Evolutionary conservation across 139 green algal genomes (phyloP).

Genomic region (Coelastrella sp.): DNA sequence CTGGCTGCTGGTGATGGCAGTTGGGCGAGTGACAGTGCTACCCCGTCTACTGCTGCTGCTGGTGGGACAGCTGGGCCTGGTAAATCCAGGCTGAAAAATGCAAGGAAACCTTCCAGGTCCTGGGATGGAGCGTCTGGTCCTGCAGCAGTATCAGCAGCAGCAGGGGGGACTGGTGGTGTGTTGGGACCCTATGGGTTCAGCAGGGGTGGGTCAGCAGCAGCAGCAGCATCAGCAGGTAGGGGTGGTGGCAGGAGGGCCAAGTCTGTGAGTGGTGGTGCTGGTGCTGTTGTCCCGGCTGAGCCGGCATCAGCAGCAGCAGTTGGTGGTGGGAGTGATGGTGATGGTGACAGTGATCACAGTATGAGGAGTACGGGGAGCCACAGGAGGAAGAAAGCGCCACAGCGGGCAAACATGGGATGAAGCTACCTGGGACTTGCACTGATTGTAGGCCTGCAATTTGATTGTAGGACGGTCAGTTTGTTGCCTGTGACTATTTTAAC

Average conservation of each 20-base stretch:
- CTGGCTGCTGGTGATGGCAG: background rate
- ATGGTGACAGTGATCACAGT: constrained; percentile 34
- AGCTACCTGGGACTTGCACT: too few species aligned
- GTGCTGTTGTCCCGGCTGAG: background rate
- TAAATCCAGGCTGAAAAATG: background rate
- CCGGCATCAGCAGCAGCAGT: background rate
- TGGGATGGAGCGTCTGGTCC: background rate
- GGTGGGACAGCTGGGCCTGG: background rate
- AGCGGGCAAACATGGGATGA: background rate
- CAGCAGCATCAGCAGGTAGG: background rate
- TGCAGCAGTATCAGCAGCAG: constrained; percentile 11
- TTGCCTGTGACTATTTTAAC: too few species aligned
- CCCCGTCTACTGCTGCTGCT: background rate
- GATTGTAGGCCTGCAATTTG: too few species aligned
- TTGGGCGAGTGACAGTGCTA: background rate
- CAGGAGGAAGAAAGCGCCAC: constrained; percentile 18
- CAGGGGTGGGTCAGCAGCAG: background rate
- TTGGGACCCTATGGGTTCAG: background rate
- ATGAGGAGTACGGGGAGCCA: constrained; percentile 37
- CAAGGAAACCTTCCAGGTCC: constrained; percentile 1
- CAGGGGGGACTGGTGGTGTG: background rate
- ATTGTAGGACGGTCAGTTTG: too few species aligned
- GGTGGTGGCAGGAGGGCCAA: background rate
- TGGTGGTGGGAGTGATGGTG: background rate
- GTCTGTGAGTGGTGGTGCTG: background rate